Percentiles rank a stretch among this genome's conserved stretches.
Evolutionary conservation across 805 yeast species (phyloP).

Genomic region (Soucietia sequanensis): DNA sequence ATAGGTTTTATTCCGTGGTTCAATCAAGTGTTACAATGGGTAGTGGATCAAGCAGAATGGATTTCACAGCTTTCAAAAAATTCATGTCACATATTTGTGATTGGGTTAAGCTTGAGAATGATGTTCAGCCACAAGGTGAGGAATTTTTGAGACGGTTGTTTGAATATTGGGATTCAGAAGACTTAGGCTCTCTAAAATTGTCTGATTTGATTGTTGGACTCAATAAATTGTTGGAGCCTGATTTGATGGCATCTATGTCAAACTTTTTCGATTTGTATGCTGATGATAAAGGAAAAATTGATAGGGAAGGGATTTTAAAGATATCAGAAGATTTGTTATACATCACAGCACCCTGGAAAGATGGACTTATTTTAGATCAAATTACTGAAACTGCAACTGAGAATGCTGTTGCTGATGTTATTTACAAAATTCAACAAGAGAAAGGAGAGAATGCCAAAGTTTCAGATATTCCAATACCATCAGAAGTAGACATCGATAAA

Average conservation of each 20-base stretch:
- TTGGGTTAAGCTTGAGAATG: constrained; percentile 51
- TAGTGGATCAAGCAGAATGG: constrained; percentile 65
- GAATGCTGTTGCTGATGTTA: constrained; percentile 62
- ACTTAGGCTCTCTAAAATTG: constrained; percentile 56
- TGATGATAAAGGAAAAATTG: constrained; percentile 58
- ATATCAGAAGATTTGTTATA: constrained; percentile 85
- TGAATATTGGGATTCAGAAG: constrained; percentile 63
- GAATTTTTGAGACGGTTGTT: constrained; percentile 57
- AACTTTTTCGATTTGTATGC: constrained; percentile 80
- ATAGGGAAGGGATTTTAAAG: constrained; percentile 75
- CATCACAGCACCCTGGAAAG: constrained; percentile 84
- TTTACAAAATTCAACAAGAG: constrained; percentile 42
- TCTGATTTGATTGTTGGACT: constrained; percentile 73
- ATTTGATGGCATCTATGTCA: constrained; percentile 75
- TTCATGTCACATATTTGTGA: constrained; percentile 80
- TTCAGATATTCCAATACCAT: constrained; percentile 45
- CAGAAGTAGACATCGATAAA: constrained; percentile 61
- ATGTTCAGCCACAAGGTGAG: constrained; percentile 8
- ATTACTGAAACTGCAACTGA: constrained; percentile 65
- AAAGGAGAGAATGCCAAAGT: constrained; percentile 25
- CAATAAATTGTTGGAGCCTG: constrained; percentile 64
- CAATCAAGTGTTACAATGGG: constrained; percentile 56
- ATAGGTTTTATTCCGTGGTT: constrained; percentile 75
- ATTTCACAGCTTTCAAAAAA: constrained; percentile 62
- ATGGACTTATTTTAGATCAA: constrained; percentile 62